Conservation (phyloP, 352 stramenopile genomes). For the Pythium monospermum region DNA sequence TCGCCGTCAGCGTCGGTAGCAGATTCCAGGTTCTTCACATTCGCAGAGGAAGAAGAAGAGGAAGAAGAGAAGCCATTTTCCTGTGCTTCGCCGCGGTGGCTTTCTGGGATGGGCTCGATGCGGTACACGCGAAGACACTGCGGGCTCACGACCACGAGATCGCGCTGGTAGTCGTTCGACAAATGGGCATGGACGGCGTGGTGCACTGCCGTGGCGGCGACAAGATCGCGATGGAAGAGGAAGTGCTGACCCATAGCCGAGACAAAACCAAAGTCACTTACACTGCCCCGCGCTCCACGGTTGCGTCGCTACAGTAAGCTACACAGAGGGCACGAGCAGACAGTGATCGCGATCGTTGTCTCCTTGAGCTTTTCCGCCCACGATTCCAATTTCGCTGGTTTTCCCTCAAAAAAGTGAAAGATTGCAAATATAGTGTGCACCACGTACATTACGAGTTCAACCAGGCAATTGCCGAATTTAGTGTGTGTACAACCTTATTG, state of each 20-base stretch:
- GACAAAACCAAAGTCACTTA: not conserved
- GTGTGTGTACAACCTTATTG: conserved; percentile 3
- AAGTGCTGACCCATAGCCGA: conserved; percentile 78
- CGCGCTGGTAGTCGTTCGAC: conserved; percentile 56
- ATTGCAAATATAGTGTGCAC: not conserved
- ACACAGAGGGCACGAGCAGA: too few relatives aligned
- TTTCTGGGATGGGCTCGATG: conserved; percentile 50
- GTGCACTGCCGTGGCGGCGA: conserved; percentile 73
- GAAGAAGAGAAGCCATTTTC: too few relatives aligned
- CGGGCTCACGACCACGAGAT: conserved; percentile 70
- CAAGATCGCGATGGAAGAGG: conserved; percentile 75
- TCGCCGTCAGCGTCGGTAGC: conserved; percentile 1
- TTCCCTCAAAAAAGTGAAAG: not conserved
- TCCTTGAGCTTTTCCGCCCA: too few relatives aligned
- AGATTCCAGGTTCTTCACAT: not conserved
- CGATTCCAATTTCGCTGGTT: too few relatives aligned
- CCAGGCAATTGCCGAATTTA: not conserved
- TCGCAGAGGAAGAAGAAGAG: too few relatives aligned
- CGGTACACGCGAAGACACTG: conserved; percentile 78
- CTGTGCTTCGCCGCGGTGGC: not conserved
- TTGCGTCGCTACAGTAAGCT: not conserved
- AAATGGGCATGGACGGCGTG: conserved; percentile 62
- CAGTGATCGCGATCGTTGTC: too few relatives aligned
- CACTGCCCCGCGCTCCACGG: not conserved
- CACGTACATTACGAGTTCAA: conserved; percentile 1